Base-by-base conservation (phyloP, 441 rosid genomes). In the Aleurites moluccanus region DNA sequence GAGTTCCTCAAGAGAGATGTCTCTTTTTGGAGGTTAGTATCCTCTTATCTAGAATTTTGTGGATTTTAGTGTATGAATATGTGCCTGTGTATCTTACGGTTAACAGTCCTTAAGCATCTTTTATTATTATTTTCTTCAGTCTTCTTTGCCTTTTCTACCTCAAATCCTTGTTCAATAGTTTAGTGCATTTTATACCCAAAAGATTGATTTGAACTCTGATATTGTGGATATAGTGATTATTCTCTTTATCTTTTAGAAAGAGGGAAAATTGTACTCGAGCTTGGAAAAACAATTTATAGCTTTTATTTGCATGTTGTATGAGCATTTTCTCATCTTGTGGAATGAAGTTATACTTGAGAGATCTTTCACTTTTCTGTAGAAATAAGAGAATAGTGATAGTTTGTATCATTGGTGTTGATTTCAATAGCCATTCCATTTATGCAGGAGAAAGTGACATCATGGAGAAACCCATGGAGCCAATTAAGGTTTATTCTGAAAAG, bases 401-500 rank as follows among this genome's bases (percentile, higher is more conserved):
- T 56, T 16, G 27, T 13, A 50, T 55, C 44, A n/a, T 45, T 28
- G 21, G 33, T 64, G 60, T 50, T 77, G 49, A 50, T 35, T 63
- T 56, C 35, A 60, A 38, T 73, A 69, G 47, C 16, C 64, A 20
- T 75, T 72, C 73, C 55, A 55, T 57, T 20, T 35, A 40, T 78
- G 75, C 83, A 96, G 99, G 91, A 73, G 99, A 90, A 79, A 82
- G 87, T 74, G 97, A 91, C 79, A 57, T 83, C 80, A 80, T 91
- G 0, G 98, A 91, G 78, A 92, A 92, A 82, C 90, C 89, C 49
- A 73, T 89, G 64, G 98, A 94, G 73, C 92, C 98, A 50, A 80
- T 92, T 77, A 91, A 85, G 69, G 90, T 94, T 73, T 93, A 94
- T 79, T 92, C 98, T 57, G 99, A 96, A 78, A 96, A 91, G 85